phyloP scores from a whole-genome alignment of 116 monocot genomes.

The Phalaenopsis hybrid region DNA sequence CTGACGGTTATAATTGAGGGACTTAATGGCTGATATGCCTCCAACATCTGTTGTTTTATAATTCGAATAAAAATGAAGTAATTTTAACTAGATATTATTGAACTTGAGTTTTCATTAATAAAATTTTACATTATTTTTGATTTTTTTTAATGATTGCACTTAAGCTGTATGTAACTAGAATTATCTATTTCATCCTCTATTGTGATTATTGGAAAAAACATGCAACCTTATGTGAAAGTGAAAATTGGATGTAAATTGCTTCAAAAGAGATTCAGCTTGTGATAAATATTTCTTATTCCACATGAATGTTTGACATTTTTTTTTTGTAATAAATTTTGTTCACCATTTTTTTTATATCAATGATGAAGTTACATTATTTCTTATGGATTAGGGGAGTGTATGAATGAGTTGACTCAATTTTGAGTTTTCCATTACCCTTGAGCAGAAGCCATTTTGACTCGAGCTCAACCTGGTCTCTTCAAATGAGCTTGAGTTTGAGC shows the following conservation, averaged over 20 bases:
- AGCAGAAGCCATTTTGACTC: too few relatives aligned
- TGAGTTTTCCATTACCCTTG: not conserved
- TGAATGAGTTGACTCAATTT: not conserved
- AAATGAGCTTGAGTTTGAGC: not conserved
- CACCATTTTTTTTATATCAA: not conserved
- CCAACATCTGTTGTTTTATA: not conserved
- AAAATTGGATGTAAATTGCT: not conserved
- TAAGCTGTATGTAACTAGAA: not conserved
- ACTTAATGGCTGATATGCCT: not conserved
- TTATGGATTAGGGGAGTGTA: not conserved
- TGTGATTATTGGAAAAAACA: too few relatives aligned
- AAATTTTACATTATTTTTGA: not conserved
- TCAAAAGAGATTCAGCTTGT: not conserved
- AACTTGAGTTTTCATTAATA: not conserved
- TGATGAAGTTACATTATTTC: not conserved
- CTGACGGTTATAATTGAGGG: not conserved
- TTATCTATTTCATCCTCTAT: too few relatives aligned
- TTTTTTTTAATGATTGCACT: not conserved
- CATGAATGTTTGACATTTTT: not conserved
- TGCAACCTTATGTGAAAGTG: too few relatives aligned
- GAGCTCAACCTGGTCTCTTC: not conserved
- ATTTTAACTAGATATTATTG: not conserved
- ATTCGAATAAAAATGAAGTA: not conserved
- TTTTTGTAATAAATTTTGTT: not conserved
- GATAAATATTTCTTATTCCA: not conserved